Base-by-base conservation (phyloP, 2,329 filamentous ascomycete species). In the Dothideomycetes sp. region DNA sequence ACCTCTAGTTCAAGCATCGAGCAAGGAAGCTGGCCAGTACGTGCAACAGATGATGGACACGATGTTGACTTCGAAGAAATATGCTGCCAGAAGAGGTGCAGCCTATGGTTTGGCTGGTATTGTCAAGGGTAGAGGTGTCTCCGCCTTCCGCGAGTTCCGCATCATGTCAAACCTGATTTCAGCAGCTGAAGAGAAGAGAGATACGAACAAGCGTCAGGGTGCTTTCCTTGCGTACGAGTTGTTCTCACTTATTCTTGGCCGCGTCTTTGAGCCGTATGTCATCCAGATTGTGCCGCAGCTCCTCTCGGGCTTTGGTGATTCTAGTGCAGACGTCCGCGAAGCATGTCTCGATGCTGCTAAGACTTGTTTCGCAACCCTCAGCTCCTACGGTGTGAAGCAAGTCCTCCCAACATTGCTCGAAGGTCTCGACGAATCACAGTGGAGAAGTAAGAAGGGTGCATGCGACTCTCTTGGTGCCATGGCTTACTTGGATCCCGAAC, bases 371-470 rank as follows among this genome's bases (percentile, higher is more conserved):
- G 81, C 85, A 4, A 88, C 80, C 51, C 67, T 98, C 42, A 96
- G 87, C 63, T 96, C 91, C 0, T 98, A 84, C 53, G 91, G 91
- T 60, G 93, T 98, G 45, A 94, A 94, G 65, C 76, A 91, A 56
- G 88, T 98, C 48, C 69, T 98, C 49, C 91, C 91, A 3, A 94
- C 84, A 10, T 74, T 98, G 6, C 74, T 98, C 2, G 80, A 91
- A 49, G 91, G 93, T 44, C 76, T 98, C 8, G 88, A 96, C 49
- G 91, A 98, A 49, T 78, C 84, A 39, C 89, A 96, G 61, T 98
- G 91, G 91, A 82, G 91, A 55, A 96, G 87, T 66, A 96, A 98
- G 65, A 94, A 94, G 67, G 91, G 93, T 52, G 91, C 91, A 40
- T 98, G 91, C 57, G 91, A 98, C 58, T 80, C 94, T 18, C 74